Evolutionary conservation across 495 filamentous ascomycete species (phyloP).

Genomic region (Haplographium delicatum): DNA sequence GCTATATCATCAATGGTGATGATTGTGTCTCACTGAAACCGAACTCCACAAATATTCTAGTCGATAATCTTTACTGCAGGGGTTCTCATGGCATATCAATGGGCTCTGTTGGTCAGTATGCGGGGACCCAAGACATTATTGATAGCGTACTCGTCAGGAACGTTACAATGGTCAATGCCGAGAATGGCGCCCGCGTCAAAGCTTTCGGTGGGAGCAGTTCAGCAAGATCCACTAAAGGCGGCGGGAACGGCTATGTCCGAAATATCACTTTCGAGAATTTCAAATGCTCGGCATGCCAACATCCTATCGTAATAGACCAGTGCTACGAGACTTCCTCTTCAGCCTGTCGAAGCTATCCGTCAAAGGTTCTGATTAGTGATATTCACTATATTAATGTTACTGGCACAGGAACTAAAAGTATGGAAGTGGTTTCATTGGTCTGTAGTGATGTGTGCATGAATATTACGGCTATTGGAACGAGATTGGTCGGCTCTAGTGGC

Average conservation of each 20-base stretch:
- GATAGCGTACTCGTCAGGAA: slow-evolving; percentile 42
- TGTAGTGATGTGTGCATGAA: slow-evolving; percentile 1
- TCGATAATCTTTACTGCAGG: slow-evolving; percentile 61
- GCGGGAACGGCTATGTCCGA: slow-evolving; percentile 37
- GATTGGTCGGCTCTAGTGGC: not conserved
- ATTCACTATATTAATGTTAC: slow-evolving; percentile 9
- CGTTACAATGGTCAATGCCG: slow-evolving; percentile 57
- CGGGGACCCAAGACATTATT: slow-evolving; percentile 49
- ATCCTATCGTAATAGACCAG: slow-evolving; percentile 10
- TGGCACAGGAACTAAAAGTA: slow-evolving; percentile 5
- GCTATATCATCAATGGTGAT: slow-evolving; percentile 59
- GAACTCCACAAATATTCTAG: slow-evolving; percentile 63
- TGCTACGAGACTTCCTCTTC: slow-evolving; percentile 4
- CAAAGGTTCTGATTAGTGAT: slow-evolving; percentile 6
- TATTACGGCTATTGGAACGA: slow-evolving; percentile 5
- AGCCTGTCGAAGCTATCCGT: not conserved
- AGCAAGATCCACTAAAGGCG: slow-evolving; percentile 53
- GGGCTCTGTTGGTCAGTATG: slow-evolving; percentile 60
- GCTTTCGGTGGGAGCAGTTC: slow-evolving; percentile 42
- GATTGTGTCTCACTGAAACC: slow-evolving; percentile 73
- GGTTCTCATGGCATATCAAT: slow-evolving; percentile 68
- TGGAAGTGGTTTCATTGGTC: slow-evolving; percentile 5
- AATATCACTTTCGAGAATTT: slow-evolving; percentile 41
- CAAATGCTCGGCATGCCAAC: not conserved
- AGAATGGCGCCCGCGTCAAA: slow-evolving; percentile 62